Evolutionary conservation across 139 green algal genomes (phyloP), one percentile per base, ranked within the genome.

Genomic region (Diplosphaera chodatii): DNA sequence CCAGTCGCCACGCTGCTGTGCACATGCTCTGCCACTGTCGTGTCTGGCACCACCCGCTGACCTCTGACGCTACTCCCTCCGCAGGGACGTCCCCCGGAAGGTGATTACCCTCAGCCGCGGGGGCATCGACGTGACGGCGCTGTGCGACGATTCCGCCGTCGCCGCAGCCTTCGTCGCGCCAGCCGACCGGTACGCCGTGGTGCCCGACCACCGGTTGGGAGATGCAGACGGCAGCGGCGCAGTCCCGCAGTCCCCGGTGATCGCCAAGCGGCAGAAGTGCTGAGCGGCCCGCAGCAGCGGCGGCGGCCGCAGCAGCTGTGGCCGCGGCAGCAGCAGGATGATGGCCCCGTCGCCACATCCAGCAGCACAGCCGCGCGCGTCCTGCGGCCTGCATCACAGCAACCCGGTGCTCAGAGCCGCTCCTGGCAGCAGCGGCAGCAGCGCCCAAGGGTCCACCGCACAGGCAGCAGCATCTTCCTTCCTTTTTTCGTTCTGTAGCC

Each of bases 171-270:
- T 82, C 59, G 64, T 89, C n/a, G 65, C 83, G 18, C 72, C 78
- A 13, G 75, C 77, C 15, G 82, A 86, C 67, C 73, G 86, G 15
- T 88, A 83, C 63, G 84, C 67, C 4, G 67, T 85, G 4, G 84
- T 89, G 28, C 84, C 84, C 15, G 74, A 85, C 62, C 55, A 69
- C 31, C 27, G 40, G 3, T 59, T 18, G 10, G 37, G 37, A 10
- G 48, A 59, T 18, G 48, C 13, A 10, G 48, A 18, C 48, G 16
- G 48, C 48, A 27, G 16, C 48, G 48, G 48, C 48, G 48, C 48
- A 10, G 48, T 59, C 13, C 48, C 48, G 48, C 48, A 59, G 48
- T 59, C 48, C 13, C 48, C 48, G 8, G 48, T 18, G 8, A 10
- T 59, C 13, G 48, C 48, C 48, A 59, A 59, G 48, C 48, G 48